phyloP scores from a whole-genome alignment of 2,329 filamentous ascomycete species.

The Paecilomyces sp. region DNA sequence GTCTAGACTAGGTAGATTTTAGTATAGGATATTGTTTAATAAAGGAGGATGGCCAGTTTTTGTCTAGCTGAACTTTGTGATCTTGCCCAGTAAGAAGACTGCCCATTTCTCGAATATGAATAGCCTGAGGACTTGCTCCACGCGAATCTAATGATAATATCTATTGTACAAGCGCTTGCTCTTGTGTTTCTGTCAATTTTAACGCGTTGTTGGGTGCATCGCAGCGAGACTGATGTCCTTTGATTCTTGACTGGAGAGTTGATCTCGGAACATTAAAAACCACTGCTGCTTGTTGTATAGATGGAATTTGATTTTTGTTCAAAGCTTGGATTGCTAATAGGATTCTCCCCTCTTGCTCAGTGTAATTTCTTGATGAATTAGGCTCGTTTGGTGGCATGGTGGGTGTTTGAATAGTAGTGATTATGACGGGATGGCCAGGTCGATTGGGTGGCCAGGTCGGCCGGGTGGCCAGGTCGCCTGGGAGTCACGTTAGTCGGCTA shows the following conservation, averaged over 20 bases:
- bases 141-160: background rate
- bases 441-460: too few species aligned
- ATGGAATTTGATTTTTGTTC: background rate
- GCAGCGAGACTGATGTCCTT: background rate
- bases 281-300: background rate
- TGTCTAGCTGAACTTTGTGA: background rate
- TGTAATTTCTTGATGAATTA: background rate
- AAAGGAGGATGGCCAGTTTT: background rate
- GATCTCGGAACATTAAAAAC: background rate
- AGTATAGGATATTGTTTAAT: background rate
- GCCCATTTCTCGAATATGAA: background rate
- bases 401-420: too few species aligned
- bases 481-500: background rate
- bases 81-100: background rate
- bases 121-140: background rate
- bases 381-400: background rate
- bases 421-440: too few species aligned
- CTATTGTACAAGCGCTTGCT: background rate
- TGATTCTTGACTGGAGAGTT: background rate
- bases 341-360: too few species aligned
- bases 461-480: too few species aligned
- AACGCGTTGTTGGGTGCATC: background rate
- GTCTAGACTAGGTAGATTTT: background rate
- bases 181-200: background rate
- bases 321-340: too few species aligned